Base-by-base conservation (phyloP, 176 grass and related monocot genomes). In the Themeda triandra region DNA sequence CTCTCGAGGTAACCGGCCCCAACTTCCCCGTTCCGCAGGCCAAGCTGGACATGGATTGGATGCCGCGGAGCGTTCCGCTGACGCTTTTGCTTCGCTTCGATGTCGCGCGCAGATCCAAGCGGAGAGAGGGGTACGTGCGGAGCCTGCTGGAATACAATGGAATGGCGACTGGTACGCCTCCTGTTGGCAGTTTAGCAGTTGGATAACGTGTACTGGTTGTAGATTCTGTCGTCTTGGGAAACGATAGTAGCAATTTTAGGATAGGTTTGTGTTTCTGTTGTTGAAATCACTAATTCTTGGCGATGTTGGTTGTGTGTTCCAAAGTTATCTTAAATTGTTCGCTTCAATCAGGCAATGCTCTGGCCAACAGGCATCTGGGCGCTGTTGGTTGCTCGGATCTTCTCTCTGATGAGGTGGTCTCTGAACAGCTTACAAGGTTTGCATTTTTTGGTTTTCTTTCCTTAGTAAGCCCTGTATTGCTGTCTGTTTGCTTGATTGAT, bases 401-500 rank as follows among this genome's bases (percentile, higher is more conserved):
- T 77, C 91, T 96, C 32, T 75, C 86, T 5, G 93, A 99, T 88
- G 96, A 99, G 88, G 89, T 99, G 13, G 90, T 99, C 3, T 94
- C 93, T 7, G 96, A 99, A 72, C 93, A 99, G 78, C 92, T 99
- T 78, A 94, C 96, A 73, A 99, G 96, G 96, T 99, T 46, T 29
- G 64, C 29, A 65, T 4, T 69, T 27, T 6, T 81, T 29, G 27
- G 33, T 74, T 63, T 19, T 21, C 5, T 67, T 73, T 24, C 31
- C 18, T 13, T 25, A 37, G 21, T 78, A 37, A 36, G 41, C 37
- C 19, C 24, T 67, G 3, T 69, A 1, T 40, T 62, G 4, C 10
- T 2, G 1, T 31, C 35, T 75, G 59, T 19, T 68, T 45, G 13
- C 21, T 69, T 36, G 13, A 27, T 44, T 33, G 10, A 28, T 1